These are phyloP conservation scores for Wallacemonas sp. DNA, from an alignment of 208 protist species.

Conservation along the genomic window DNA sequence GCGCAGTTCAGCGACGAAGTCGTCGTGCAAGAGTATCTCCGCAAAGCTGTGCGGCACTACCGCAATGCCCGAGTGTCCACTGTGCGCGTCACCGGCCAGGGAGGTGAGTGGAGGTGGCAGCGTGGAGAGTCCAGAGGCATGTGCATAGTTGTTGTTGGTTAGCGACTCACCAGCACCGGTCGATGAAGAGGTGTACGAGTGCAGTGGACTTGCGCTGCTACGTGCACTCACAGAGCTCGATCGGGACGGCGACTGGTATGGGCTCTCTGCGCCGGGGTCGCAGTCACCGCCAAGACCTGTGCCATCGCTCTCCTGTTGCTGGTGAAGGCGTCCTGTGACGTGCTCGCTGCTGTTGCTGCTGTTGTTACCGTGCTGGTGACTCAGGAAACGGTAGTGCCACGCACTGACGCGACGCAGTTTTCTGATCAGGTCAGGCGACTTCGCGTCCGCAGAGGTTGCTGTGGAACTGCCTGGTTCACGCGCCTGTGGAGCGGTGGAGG, in stretches of 20 bases:
- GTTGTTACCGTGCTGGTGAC: neutral
- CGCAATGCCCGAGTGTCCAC: neutral
- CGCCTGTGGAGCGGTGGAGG: neutral
- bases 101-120: neutral
- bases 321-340: neutral
- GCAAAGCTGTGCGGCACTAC: constrained; percentile 9
- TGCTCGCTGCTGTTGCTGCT: neutral
- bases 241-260: too few relatives aligned
- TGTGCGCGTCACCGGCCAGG: neutral
- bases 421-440: neutral
- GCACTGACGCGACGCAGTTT: neutral
- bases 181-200: too few relatives aligned
- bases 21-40: constrained; percentile 20
- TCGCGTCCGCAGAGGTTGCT: neutral
- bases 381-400: constrained; percentile 1
- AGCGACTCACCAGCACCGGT: too few relatives aligned
- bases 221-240: too few relatives aligned
- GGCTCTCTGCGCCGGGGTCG: too few relatives aligned
- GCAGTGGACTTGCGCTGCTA: too few relatives aligned
- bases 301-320: too few relatives aligned
- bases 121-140: neutral
- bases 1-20: constrained; percentile 26
- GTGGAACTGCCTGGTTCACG: too few relatives aligned
- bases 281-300: too few relatives aligned
- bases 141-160: neutral